phyloP scores from a whole-genome alignment of 2,329 filamentous ascomycete species.

The Beauveria medogensis region DNA sequence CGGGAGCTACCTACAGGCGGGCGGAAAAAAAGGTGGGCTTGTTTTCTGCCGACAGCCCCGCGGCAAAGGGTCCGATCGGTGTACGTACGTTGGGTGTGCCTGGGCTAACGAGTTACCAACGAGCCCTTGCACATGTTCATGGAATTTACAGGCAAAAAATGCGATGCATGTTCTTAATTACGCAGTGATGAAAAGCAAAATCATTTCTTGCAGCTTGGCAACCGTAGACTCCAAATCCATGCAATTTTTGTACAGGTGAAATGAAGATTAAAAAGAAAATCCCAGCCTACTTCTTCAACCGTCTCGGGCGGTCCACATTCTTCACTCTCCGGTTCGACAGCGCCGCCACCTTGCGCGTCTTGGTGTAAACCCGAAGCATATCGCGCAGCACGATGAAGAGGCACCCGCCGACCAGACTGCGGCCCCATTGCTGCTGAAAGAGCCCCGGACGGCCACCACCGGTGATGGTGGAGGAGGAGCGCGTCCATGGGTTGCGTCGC shows the following conservation, averaged over 20 bases:
- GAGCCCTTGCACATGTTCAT: neutral
- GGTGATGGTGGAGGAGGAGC: slow-evolving; percentile 17
- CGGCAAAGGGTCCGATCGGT: neutral
- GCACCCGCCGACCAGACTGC: slow-evolving; percentile 82
- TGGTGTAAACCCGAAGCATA: slow-evolving; percentile 51
- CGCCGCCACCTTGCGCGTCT: slow-evolving; percentile 52
- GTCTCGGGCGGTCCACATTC: slow-evolving; percentile 36
- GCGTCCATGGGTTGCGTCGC: slow-evolving; percentile 17
- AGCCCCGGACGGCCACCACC: slow-evolving; percentile 48
- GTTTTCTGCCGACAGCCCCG: neutral
- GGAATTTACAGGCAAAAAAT: too few relatives aligned
- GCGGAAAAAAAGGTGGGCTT: neutral
- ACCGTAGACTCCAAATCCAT: neutral
- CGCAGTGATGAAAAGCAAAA: neutral
- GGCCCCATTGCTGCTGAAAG: slow-evolving; percentile 77
- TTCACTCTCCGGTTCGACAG: slow-evolving; percentile 46
- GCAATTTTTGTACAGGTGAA: neutral
- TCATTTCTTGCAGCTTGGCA: neutral
- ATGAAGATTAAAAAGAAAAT: neutral
- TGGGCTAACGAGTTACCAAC: neutral
- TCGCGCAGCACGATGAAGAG: slow-evolving; percentile 80
- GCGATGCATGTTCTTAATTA: too few relatives aligned
- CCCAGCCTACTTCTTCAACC: slow-evolving; percentile 29
- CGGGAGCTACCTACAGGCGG: neutral
- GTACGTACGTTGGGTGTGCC: neutral